Percentiles rank a stretch among this genome's conserved stretches.
phyloP scores from a whole-genome alignment of 176 grass and related monocot genomes.

The Luzula sylvatica region DNA sequence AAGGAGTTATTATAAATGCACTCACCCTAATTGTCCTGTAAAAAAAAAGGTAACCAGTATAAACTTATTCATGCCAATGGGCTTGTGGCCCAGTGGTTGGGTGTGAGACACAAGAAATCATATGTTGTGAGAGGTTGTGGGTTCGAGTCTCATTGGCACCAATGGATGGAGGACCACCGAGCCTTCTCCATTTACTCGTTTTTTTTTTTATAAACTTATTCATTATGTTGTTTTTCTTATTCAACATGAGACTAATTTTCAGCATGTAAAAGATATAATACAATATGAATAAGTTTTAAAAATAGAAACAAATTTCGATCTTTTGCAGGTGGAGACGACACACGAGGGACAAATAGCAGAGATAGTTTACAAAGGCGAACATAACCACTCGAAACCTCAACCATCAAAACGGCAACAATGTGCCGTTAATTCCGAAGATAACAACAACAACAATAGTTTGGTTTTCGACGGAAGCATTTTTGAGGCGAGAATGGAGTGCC shows the following conservation, averaged over 20 bases:
- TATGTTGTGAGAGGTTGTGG: no score
- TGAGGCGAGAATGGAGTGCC: slow-evolving; percentile 6
- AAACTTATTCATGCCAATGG: background rate
- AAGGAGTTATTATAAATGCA: slow-evolving; percentile 96
- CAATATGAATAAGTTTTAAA: background rate
- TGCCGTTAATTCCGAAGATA: background rate
- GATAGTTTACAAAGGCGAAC: slow-evolving; percentile 88
- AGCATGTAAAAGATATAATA: background rate
- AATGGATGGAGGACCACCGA: no score
- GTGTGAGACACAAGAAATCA: no score
- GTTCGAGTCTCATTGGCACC: no score
- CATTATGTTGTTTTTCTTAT: no score
- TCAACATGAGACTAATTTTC: background rate
- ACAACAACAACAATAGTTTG: background rate
- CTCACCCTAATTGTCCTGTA: slow-evolving; percentile 59
- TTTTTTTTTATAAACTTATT: no score
- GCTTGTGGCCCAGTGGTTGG: no score
- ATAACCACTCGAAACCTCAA: slow-evolving; percentile 49
- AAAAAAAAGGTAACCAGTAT: slow-evolving; percentile 70
- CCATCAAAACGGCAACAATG: slow-evolving; percentile 11
- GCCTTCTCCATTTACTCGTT: no score
- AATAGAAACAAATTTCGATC: background rate
- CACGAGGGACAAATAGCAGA: slow-evolving; percentile 75
- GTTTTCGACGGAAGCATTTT: slow-evolving; percentile 5
- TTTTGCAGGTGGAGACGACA: slow-evolving; percentile 55